Conservation (phyloP, 1,139 yeast genomes). For the Blastobotrys arbuscula region DNA sequence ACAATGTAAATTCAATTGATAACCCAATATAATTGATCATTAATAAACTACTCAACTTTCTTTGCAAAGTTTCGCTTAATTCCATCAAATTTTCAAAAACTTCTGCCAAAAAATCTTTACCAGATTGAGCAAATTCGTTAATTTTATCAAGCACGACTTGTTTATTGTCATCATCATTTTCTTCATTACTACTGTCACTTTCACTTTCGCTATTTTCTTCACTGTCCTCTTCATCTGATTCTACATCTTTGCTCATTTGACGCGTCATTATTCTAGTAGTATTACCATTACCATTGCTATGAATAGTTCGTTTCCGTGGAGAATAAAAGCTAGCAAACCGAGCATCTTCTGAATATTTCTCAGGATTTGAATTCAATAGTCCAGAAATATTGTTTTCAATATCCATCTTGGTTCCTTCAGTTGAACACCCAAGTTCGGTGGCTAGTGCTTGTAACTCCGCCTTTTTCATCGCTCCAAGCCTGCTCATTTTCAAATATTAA, state of each 20-base stretch:
- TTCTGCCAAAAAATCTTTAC: constrained; percentile 12
- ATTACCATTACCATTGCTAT: no score
- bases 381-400: constrained; percentile 27
- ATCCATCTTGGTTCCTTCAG: constrained; percentile 26
- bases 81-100: constrained; percentile 13
- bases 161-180: constrained; percentile 16
- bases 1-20: constrained; percentile 18
- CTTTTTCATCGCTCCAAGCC: constrained; percentile 29
- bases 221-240: not conserved
- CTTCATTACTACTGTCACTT: constrained; percentile 16
- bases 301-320: constrained; percentile 11
- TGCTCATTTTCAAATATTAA: constrained; percentile 3
- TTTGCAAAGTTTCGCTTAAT: constrained; percentile 17
- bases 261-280: not conserved
- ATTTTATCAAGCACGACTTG: constrained; percentile 7
- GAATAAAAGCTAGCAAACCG: constrained; percentile 20
- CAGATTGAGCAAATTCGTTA: constrained; percentile 3
- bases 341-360: constrained; percentile 18
- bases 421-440: constrained; percentile 30
- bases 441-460: constrained; percentile 36
- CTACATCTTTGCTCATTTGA: not conserved
- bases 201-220: constrained; percentile 16
- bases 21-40: constrained; percentile 17
- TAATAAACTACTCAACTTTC: constrained; percentile 19
- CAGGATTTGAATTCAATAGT: constrained; percentile 20